Evolutionary conservation across 1,284 basidiomycete species (phyloP), one percentile per base, ranked within the genome.

Genomic region (Phenoliferia sp.): DNA sequence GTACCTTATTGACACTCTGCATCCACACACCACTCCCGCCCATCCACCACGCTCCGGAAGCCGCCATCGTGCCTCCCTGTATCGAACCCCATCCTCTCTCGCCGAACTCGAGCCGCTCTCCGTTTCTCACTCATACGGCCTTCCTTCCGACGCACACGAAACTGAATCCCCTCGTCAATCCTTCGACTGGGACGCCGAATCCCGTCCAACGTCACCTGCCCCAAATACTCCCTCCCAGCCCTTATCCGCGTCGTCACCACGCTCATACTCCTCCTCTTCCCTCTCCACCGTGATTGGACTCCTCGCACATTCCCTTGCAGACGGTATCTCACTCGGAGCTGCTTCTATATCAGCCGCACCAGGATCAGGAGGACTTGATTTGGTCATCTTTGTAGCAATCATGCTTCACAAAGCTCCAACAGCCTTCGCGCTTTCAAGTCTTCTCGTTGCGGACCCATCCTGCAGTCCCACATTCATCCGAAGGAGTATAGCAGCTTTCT

Each of bases 301-400:
- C 56, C 84, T 91, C 44, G 85, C 93, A 48, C 94, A 96, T 77
- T 90, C 88, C 2, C 82, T 93, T 35, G 90, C 92, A 0, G 94
- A 97, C 78, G 94, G 94, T 1, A 86, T 95, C 65, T 92, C 92
- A 1, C 80, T 97, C 58, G 94, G 93, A 33, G 89, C 92, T 3
- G 81, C 81, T 55, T 78, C 80, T 32, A 69, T 70, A 33, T 66
- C 73, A 12, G 29, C 71, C 10, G 15, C 19, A 2, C 34, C 63
- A 6, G 5, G 16, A 1, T 7, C 48, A 15, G 36, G 32, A 34
- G 75, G 72, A 54, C 76, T 94, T 35, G 89, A 91, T 2, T 75
- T 92, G 16, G 82, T 95, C 54, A 88, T 96, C 0, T 95, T 96
- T 77, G 76, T 94, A 34, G 93, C 94, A 2, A 85, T 96, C 36